Evolutionary conservation across 805 yeast genomes (phyloP), one percentile per base, ranked within the genome.

Genomic region (Pichia rugopelliculosa): DNA sequence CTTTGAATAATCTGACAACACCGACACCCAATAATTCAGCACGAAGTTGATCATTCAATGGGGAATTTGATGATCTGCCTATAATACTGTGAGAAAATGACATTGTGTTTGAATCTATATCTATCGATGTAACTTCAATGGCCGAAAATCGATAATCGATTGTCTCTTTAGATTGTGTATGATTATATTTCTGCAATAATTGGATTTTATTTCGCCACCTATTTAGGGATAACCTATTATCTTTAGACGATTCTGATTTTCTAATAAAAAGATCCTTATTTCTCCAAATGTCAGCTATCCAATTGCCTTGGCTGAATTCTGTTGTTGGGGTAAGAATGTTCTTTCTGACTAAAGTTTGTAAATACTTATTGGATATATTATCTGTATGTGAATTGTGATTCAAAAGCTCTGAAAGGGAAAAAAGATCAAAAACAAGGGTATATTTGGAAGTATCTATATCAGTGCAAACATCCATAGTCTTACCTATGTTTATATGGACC

Each of bases 1-100:
- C 81, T 46, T 82, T 71, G 60, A 71, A 88, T 7, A 88, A 67
- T 40, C 86, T 70, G 8, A 88, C 78, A 7, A 84, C 79, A 0
- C 96, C 96, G 46, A 79, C 69, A 1, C 95, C 96, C 44, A 85
- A 58, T 56, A 78, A 74, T 48, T 72, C 72, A 5, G 91, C 91
- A 54, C 70, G 73, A 22, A 83, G 61, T 1, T 84, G 81, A 57
- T 66, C 70, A 34, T 48, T 54, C 4, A 10, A 3, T n/a, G 34
- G 18, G 15, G 34, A 11, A 54, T 41, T 4, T 44, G 36, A 3
- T 50, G 50, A 46, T 53, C 21, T 42, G 38, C 38, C 36, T 20
- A 36, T 46, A 6, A 53, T 51, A 23, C 30, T 33, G 23, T 25
- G 44, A 1, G 20, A 18, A 10, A 42, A 24, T 25, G 46, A 30